Evolutionary conservation across 495 filamentous ascomycete species (phyloP), one percentile per base, ranked within the genome.

Genomic region (Talaromyces trachyspermus): DNA sequence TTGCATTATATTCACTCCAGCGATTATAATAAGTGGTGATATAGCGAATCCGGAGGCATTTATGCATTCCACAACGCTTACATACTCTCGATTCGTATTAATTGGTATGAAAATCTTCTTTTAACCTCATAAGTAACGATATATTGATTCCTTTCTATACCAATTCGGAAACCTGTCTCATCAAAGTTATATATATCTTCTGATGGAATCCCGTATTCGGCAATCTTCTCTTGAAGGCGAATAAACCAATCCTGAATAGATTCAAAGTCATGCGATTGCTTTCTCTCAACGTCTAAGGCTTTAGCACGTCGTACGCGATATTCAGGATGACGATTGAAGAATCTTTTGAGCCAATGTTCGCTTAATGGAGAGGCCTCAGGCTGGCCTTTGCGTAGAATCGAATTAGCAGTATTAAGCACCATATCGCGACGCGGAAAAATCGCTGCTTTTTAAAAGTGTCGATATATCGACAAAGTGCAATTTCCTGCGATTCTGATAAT

Each of bases 161-260:
- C 57, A 47, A 60, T 56, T 2, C 44, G 17, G 42, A 61, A 61
- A 3, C 58, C 49, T 7, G 47, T 54, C 40, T 61, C 44, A 43
- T 61, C 54, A 29, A 60, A 48, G 27, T 59, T 61, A 23, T 49
- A 61, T 2, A 51, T 48, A 43, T 61, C 57, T 11, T 27, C 7
- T 14, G 20, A 2, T 18, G 26, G 5, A 3, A 61, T 52, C 1
- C 45, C 37, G 41, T 43, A 29, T 15, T 50, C 11, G 11, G 44
- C 22, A 18, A 24, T 18, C 17, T 43, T 40, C 15, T 40, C 18
- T 4, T 49, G 20, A 8, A 37, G 51, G 7, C 18, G 12, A n/a
- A 33, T 5, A 41, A 60, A 60, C 56, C 57, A 60, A 20, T 49
- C 23, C 7, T 1, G 1, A 45, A 60, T 41, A 4, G 18, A 14